Percentiles rank a stretch among this genome's conserved stretches.
These are phyloP conservation scores for Cordyceps javanica DNA, from an alignment of 2,329 filamentous ascomycete genomes.

Conservation along the genomic window DNA sequence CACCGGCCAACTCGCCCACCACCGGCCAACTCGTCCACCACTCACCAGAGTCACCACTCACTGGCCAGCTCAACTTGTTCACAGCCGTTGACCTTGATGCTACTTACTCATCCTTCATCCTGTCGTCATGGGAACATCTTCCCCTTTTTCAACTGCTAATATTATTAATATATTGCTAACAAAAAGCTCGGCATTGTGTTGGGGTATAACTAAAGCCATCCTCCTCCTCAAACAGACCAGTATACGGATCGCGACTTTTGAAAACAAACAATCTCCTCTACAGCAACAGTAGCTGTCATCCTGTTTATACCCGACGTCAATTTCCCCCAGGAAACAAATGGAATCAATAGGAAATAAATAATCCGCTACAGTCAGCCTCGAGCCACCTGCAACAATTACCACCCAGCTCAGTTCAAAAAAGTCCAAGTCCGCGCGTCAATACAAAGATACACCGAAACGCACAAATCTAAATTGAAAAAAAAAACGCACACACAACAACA, in stretches of 20 bases:
- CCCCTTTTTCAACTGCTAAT: too few relatives aligned
- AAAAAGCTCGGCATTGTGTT: constrained; percentile 8
- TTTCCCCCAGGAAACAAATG: constrained; percentile 8
- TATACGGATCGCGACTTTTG: not conserved
- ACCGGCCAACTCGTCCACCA: too few relatives aligned
- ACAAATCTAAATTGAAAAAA: constrained; percentile 18
- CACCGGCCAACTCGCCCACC: too few relatives aligned
- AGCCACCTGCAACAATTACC: not conserved
- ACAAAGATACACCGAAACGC: constrained; percentile 16
- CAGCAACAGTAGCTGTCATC: not conserved
- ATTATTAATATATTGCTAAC: not conserved
- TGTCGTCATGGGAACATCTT: not conserved
- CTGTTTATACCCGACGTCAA: constrained; percentile 2
- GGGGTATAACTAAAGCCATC: constrained; percentile 19
- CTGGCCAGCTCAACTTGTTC: too few relatives aligned
- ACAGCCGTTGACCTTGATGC: too few relatives aligned
- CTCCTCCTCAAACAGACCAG: constrained; percentile 10
- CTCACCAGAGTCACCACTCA: too few relatives aligned
- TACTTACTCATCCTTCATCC: too few relatives aligned
- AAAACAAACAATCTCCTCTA: not conserved
- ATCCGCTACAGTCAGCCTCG: not conserved
- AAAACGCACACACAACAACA: too few relatives aligned
- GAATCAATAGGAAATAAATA: not conserved
- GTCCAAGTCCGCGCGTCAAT: constrained; percentile 12
- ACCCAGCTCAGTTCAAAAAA: not conserved